Conservation (phyloP, 1,284 basidiomycete genomes). For the Pascua sp. region DNA sequence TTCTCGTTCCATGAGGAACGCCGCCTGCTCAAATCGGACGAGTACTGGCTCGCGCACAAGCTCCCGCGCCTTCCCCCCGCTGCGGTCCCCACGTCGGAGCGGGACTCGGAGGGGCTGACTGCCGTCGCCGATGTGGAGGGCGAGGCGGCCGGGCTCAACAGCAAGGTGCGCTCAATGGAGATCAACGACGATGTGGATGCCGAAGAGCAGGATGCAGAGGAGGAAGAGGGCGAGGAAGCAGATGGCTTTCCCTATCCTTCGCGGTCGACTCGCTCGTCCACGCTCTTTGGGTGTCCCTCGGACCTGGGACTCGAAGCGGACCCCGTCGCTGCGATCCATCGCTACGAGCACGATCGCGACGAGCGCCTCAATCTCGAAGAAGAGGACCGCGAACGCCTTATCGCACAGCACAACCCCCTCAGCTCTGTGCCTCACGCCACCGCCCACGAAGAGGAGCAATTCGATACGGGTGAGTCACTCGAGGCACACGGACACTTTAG, state of each 20-base stretch:
- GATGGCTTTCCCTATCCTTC: too few relatives aligned
- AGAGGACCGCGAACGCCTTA: constrained; percentile 31
- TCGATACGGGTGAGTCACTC: constrained; percentile 23
- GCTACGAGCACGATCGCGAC: constrained; percentile 32
- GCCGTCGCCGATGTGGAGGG: constrained; percentile 10
- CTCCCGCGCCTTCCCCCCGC: constrained; percentile 41
- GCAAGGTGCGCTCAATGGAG: neutral
- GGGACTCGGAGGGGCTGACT: neutral
- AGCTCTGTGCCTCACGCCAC: neutral
- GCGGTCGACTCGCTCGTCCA: too few relatives aligned
- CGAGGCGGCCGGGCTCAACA: neutral
- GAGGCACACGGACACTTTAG: neutral
- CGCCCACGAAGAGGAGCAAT: constrained; percentile 1
- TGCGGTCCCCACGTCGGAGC: constrained; percentile 15
- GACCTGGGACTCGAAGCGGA: constrained; percentile 17
- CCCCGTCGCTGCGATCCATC: constrained; percentile 22
- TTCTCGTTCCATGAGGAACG: constrained; percentile 49
- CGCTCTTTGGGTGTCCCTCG: too few relatives aligned
- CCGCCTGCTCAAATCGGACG: constrained; percentile 44
- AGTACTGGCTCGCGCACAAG: constrained; percentile 47
- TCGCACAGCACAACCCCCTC: constrained; percentile 7
- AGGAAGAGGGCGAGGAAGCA: constrained; percentile 3
- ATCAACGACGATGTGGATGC: constrained; percentile 1
- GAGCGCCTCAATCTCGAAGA: constrained; percentile 43
- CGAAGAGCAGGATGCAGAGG: constrained; percentile 5